These are phyloP conservation scores for Corinectria fuckeliana DNA, from an alignment of 2,329 filamentous ascomycete genomes.

Conservation along the genomic window DNA sequence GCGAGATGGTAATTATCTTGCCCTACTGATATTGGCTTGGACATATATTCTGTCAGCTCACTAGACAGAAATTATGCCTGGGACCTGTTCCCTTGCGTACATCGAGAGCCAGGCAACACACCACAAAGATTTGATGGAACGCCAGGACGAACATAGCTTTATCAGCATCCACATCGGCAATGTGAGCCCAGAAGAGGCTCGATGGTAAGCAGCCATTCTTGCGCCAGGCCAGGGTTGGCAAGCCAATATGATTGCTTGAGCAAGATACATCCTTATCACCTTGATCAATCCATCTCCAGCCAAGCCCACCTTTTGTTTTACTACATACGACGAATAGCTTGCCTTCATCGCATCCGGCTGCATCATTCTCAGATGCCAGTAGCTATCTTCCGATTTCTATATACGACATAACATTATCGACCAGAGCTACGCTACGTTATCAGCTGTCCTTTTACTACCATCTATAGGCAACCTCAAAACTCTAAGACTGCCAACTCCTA, in stretches of 20 bases:
- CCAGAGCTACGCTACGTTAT: constrained; percentile 1
- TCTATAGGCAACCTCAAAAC: background rate
- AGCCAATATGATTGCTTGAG: background rate
- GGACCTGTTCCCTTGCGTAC: background rate
- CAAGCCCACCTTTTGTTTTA: background rate
- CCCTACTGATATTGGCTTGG: constrained; percentile 3
- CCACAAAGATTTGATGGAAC: background rate
- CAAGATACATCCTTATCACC: background rate
- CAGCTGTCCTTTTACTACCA: constrained; percentile 4
- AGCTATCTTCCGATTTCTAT: constrained; percentile 1
- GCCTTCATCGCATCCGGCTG: background rate
- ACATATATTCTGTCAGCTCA: constrained; percentile 1
- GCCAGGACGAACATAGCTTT: background rate
- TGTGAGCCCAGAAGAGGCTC: background rate
- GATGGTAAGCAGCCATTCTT: constrained; percentile 4
- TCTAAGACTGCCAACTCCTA: background rate
- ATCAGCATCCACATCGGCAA: background rate
- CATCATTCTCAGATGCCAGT: constrained; percentile 3
- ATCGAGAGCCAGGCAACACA: background rate
- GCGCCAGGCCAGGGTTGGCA: constrained; percentile 6
- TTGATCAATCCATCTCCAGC: constrained; percentile 1
- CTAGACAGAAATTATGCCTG: constrained; percentile 1
- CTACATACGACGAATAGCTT: background rate
- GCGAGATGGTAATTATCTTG: background rate
- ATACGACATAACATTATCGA: background rate